Evolutionary conservation across 805 yeast species (phyloP).

Genomic region (Starmerella ratchasimensis): DNA sequence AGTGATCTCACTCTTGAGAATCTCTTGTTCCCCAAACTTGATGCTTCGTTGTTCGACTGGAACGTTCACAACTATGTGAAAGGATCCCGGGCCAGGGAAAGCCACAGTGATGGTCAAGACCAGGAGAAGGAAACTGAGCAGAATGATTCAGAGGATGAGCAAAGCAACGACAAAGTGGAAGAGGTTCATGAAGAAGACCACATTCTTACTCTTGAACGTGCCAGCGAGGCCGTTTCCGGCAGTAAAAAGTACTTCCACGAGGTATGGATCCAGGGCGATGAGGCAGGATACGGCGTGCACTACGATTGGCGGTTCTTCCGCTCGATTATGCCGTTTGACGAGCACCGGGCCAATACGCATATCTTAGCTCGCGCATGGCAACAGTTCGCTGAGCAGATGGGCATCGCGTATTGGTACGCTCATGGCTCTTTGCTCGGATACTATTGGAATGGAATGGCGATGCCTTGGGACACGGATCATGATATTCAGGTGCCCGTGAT

Average conservation of each 20-base stretch:
- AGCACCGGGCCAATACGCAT: conserved; percentile 37
- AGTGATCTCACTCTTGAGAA: conserved; percentile 1
- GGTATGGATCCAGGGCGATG: conserved; percentile 11
- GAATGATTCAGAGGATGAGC: background rate
- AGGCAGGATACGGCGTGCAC: conserved; percentile 23
- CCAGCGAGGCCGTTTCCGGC: background rate
- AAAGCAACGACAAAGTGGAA: background rate
- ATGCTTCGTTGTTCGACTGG: conserved; percentile 8
- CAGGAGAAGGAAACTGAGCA: background rate
- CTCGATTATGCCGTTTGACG: conserved; percentile 28
- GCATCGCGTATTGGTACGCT: conserved; percentile 36
- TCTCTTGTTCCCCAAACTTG: conserved; percentile 8
- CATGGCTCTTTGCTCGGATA: conserved; percentile 40
- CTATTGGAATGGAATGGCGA: conserved; percentile 36
- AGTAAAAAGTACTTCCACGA: conserved; percentile 15
- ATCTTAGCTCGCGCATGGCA: conserved; percentile 37
- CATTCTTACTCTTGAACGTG: conserved; percentile 6
- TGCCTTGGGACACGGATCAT: conserved; percentile 41
- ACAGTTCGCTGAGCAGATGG: conserved; percentile 33
- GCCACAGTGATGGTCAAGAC: background rate
- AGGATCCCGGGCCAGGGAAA: background rate
- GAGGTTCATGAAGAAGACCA: conserved; percentile 4
- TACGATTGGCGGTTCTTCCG: conserved; percentile 61
- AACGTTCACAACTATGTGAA: conserved; percentile 1
- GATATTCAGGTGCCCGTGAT: conserved; percentile 40